Conservation (phyloP, 768 basidiomycete species). For the Suillus cothurnatus region DNA sequence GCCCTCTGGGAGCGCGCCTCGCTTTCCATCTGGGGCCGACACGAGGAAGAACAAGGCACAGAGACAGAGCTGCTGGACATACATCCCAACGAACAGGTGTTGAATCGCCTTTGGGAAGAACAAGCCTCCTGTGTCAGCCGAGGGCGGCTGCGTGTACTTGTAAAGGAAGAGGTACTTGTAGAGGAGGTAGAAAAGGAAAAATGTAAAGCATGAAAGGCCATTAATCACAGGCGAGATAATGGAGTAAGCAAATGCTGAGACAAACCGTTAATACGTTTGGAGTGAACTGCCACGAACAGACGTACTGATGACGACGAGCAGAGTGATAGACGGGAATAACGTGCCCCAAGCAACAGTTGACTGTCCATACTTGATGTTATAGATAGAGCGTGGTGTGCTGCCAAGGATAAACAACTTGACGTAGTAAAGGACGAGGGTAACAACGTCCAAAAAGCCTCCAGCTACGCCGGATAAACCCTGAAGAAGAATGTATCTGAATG, state of each 20-base stretch:
- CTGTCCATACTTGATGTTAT: constrained; percentile 77
- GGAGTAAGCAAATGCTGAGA: constrained; percentile 71
- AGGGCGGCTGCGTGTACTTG: constrained; percentile 68
- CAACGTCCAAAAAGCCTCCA: constrained; percentile 78
- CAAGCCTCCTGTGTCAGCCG: constrained; percentile 83
- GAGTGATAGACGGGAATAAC: constrained; percentile 67
- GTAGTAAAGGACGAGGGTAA: constrained; percentile 81
- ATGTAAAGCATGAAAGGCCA: constrained; percentile 80
- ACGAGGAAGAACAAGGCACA: constrained; percentile 91
- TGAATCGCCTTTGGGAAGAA: constrained; percentile 96
- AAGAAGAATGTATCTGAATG: constrained; percentile 66
- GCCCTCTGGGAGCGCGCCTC: constrained; percentile 71
- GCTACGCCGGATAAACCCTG: constrained; percentile 82
- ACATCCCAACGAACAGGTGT: constrained; percentile 92
- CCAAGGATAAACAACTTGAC: constrained; percentile 88
- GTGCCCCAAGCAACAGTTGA: constrained; percentile 77
- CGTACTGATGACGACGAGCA: constrained; percentile 82
- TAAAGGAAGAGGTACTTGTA: constrained; percentile 90
- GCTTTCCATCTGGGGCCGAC: constrained; percentile 48
- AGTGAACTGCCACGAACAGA: constrained; percentile 11
- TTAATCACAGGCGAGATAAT: constrained; percentile 94
- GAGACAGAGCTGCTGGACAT: constrained; percentile 86
- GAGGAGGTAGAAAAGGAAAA: constrained; percentile 80
- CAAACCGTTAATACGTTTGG: constrained; percentile 8
- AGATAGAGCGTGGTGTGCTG: constrained; percentile 86